These are phyloP conservation scores for Bombardia bombarda DNA, from an alignment of 495 filamentous ascomycete genomes.

Conservation along the genomic window DNA sequence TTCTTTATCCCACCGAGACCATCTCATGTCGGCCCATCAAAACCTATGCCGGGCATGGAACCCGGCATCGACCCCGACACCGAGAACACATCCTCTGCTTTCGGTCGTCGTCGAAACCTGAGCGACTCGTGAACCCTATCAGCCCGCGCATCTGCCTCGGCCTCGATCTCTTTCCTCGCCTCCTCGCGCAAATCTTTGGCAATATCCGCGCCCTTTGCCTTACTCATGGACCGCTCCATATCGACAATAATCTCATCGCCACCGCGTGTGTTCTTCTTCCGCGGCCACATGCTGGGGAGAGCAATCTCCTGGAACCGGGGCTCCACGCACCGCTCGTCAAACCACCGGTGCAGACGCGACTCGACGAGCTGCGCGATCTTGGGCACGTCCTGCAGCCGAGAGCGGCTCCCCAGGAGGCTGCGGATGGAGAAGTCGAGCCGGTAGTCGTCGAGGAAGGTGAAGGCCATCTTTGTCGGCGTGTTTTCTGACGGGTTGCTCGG, in stretches of 20 bases:
- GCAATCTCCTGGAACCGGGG: conserved; percentile 93
- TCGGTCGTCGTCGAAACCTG: conserved; percentile 28
- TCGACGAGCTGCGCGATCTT: conserved; percentile 96
- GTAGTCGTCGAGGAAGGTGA: conserved; percentile 94
- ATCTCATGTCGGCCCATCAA: conserved; percentile 16
- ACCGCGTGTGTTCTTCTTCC: conserved; percentile 74
- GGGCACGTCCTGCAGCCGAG: conserved; percentile 86
- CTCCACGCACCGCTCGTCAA: conserved; percentile 93
- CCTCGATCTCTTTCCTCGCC: conserved; percentile 35
- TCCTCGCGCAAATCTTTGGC: conserved; percentile 39
- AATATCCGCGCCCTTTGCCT: conserved; percentile 41
- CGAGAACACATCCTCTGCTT: conserved; percentile 25
- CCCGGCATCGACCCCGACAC: conserved; percentile 26
- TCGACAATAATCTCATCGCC: conserved; percentile 40
- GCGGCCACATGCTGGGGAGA: conserved; percentile 86
- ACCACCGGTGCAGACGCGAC: conserved; percentile 86
- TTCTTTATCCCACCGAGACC: background rate
- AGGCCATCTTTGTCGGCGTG: conserved; percentile 73
- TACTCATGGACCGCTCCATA: conserved; percentile 33
- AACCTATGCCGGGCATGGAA: conserved; percentile 10
- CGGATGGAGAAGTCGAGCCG: conserved; percentile 85
- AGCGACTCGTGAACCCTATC: conserved; percentile 29
- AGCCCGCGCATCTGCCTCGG: conserved; percentile 29
- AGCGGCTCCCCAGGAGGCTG: conserved; percentile 84
- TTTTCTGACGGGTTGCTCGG: conserved; percentile 52